phyloP scores from a whole-genome alignment of 2,329 filamentous ascomycete genomes.

The Eutypella sp. region DNA sequence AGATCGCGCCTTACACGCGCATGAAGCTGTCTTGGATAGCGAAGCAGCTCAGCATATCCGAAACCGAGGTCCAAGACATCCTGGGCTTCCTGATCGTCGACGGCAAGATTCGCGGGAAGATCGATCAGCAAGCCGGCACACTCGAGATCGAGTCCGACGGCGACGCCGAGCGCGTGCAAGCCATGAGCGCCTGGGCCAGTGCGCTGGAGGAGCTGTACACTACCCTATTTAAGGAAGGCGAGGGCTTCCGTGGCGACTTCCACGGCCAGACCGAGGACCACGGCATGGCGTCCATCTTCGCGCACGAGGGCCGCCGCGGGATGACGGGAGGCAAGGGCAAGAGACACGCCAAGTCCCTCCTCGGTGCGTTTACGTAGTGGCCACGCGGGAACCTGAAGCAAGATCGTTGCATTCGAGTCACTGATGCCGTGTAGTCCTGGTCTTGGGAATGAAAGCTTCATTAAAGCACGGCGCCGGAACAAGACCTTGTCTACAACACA shows the following conservation, averaged over 20 bases:
- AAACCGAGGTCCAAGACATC: constrained; percentile 88
- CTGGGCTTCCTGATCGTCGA: constrained; percentile 92
- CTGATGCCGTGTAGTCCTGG: no score
- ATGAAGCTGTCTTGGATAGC: constrained; percentile 88
- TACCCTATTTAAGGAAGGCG: constrained; percentile 67
- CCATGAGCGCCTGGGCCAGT: constrained; percentile 67
- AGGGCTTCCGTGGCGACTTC: constrained; percentile 17
- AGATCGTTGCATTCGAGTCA: no score
- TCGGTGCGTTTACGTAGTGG: no score
- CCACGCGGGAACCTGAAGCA: no score
- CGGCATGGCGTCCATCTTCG: constrained; percentile 3
- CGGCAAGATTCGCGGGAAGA: constrained; percentile 77
- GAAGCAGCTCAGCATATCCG: constrained; percentile 82
- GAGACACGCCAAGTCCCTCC: no score
- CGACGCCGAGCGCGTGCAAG: constrained; percentile 68
- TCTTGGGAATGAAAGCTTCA: no score
- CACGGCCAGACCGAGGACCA: constrained; percentile 13
- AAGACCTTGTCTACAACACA: no score
- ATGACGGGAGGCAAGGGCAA: background rate
- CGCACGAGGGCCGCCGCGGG: constrained; percentile 4
- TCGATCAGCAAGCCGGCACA: constrained; percentile 81
- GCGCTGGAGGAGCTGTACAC: constrained; percentile 66
- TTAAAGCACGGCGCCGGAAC: no score
- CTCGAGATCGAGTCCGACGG: constrained; percentile 73
- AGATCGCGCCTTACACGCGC: constrained; percentile 90